Percentiles rank a stretch among this genome's conserved stretches.
phyloP scores from a whole-genome alignment of 2,329 filamentous ascomycete species.

The Plectosphaerella cucumerina region DNA sequence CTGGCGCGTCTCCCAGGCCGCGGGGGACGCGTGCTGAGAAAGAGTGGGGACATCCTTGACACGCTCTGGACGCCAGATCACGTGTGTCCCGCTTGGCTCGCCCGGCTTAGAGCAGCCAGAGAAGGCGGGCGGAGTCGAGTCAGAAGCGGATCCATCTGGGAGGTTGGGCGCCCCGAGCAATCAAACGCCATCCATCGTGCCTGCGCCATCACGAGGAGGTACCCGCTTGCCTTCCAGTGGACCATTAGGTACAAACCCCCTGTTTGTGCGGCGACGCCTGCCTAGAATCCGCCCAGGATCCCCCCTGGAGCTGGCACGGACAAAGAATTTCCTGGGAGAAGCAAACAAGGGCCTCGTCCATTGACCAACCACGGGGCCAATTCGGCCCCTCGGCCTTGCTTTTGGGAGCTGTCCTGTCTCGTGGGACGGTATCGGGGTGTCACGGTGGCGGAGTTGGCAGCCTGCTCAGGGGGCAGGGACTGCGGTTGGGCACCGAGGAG shows the following conservation, averaged over 20 bases:
- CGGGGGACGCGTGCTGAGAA: background rate
- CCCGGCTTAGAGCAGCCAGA: too few relatives aligned
- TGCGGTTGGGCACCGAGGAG: too few relatives aligned
- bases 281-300: too few relatives aligned
- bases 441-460: background rate
- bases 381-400: background rate
- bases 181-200: too few relatives aligned
- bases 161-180: too few relatives aligned
- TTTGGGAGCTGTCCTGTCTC: background rate
- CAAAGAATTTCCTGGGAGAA: background rate
- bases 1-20: background rate
- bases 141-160: too few relatives aligned
- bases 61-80: background rate
- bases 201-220: too few relatives aligned
- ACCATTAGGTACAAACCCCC: too few relatives aligned
- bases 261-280: too few relatives aligned
- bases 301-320: background rate
- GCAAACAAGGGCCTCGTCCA: background rate
- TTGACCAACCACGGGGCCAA: background rate
- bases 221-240: too few relatives aligned
- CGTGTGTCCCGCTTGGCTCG: background rate
- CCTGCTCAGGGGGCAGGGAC: too few relatives aligned
- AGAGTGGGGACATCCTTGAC: background rate
- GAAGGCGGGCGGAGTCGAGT: too few relatives aligned
- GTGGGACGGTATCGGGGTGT: background rate